Conservation (phyloP, 225 moss, liverwort and hornwort species). For the Rhytidiadelphus loreus region DNA sequence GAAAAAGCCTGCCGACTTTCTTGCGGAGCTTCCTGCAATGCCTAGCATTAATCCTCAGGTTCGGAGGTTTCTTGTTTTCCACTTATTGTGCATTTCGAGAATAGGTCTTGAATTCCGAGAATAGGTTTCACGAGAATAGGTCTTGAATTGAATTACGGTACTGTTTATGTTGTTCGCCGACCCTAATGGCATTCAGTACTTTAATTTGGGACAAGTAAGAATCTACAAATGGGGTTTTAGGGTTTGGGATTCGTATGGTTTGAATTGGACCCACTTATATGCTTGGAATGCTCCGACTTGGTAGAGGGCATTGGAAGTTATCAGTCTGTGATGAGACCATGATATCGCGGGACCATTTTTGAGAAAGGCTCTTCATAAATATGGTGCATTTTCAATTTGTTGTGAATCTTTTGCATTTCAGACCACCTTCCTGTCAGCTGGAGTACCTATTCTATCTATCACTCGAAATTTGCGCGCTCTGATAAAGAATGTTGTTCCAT, state of each 20-base stretch:
- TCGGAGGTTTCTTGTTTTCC: not conserved
- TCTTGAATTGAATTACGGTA: not conserved
- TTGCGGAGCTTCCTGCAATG: conserved; percentile 62
- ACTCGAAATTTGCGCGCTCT: not conserved
- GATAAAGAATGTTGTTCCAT: not conserved
- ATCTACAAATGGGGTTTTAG: not conserved
- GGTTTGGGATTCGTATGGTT: not conserved
- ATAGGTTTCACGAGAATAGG: not conserved
- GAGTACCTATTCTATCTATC: not conserved
- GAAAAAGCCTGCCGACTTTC: conserved; percentile 76
- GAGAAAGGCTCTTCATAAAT: not conserved
- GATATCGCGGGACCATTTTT: not conserved
- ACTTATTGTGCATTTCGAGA: not conserved
- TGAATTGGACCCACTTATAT: not conserved
- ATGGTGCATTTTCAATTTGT: not conserved
- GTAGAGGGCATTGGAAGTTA: not conserved
- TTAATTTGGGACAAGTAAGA: not conserved
- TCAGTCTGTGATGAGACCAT: not conserved
- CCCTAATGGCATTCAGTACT: not conserved
- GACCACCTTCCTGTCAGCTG: not conserved
- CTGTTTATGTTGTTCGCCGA: not conserved
- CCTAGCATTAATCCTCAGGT: conserved; percentile 72
- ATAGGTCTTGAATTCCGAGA: not conserved
- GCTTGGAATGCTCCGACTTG: not conserved
- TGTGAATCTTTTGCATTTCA: not conserved